These are phyloP conservation scores for Mycena leptocephala DNA, from an alignment of 768 basidiomycete genomes.

Conservation along the genomic window DNA sequence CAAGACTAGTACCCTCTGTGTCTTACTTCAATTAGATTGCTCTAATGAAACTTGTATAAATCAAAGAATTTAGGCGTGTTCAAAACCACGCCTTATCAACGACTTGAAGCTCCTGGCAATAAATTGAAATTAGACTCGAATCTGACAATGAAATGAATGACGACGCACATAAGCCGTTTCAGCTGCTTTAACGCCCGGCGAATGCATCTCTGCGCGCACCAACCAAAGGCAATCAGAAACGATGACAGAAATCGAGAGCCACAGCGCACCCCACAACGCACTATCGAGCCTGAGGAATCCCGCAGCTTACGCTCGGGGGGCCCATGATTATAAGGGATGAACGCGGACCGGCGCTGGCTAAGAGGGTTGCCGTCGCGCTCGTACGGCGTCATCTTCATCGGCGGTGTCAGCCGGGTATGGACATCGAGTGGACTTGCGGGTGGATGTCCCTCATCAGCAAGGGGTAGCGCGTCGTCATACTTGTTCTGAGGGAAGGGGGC, in stretches of 20 bases:
- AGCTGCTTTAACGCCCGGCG: neutral
- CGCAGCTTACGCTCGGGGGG: neutral
- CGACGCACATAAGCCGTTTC: constrained; percentile 2
- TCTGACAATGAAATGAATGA: neutral
- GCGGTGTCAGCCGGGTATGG: neutral
- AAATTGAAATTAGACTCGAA: neutral
- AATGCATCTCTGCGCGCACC: neutral
- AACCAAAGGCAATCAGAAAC: neutral
- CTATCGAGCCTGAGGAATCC: neutral
- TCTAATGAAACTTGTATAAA: too few species aligned
- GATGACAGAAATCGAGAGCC: neutral
- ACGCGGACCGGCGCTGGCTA: constrained; percentile 25
- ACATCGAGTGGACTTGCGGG: neutral
- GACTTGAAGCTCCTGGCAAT: neutral
- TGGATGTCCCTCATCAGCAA: neutral
- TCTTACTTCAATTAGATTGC: too few species aligned
- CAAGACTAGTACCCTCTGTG: too few species aligned
- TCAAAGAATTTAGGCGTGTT: too few species aligned
- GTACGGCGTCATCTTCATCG: too few species aligned
- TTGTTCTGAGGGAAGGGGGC: neutral
- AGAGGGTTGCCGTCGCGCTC: constrained; percentile 22
- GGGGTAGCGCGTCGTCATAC: neutral
- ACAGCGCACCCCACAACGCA: constrained; percentile 4
- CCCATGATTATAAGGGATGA: constrained; percentile 7
- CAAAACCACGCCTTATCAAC: too few species aligned